These are phyloP conservation scores for Begonia fuchsioides DNA, from an alignment of 306 rosid species.

Conservation along the genomic window DNA sequence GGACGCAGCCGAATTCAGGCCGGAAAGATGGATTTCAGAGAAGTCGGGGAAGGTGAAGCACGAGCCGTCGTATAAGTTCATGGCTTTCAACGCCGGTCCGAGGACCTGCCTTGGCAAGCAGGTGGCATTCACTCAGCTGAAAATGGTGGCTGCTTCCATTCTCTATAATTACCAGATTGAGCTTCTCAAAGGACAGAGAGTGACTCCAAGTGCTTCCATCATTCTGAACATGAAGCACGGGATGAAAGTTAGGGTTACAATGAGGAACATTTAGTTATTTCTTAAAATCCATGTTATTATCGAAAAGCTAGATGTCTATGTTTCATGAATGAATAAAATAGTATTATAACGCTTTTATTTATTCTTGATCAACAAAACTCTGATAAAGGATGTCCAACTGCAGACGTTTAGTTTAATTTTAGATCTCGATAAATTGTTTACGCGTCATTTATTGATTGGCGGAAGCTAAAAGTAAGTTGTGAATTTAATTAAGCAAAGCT, in stretches of 20 bases:
- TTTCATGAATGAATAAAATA: too few relatives aligned
- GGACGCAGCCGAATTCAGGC: slow-evolving; percentile 43
- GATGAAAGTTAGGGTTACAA: slow-evolving; percentile 20
- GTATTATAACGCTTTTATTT: too few relatives aligned
- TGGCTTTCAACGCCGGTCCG: slow-evolving; percentile 36
- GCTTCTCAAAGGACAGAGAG: slow-evolving; percentile 10
- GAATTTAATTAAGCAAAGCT: too few relatives aligned
- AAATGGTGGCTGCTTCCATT: slow-evolving; percentile 21
- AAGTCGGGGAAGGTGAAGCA: slow-evolving; percentile 11
- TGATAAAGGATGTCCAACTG: too few relatives aligned
- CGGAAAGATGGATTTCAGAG: slow-evolving; percentile 45
- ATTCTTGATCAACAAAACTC: too few relatives aligned
- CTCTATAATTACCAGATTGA: slow-evolving; percentile 16
- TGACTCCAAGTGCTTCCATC: slow-evolving; percentile 14
- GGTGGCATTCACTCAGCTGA: slow-evolving; percentile 23
- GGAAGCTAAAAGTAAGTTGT: too few relatives aligned
- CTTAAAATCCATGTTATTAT: too few relatives aligned
- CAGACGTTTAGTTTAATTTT: too few relatives aligned
- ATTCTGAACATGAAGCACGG: slow-evolving; percentile 34
- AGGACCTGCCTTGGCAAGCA: slow-evolving; percentile 44
- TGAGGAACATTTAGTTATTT: neutral
- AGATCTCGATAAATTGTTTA: too few relatives aligned
- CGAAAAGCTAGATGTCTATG: too few relatives aligned
- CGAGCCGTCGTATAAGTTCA: slow-evolving; percentile 33
- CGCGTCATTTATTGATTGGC: too few relatives aligned